Evolutionary conservation across 75 land plant genomes (phyloP), one percentile per base, ranked within the genome.

Genomic region (Selaginella tamariscina): DNA sequence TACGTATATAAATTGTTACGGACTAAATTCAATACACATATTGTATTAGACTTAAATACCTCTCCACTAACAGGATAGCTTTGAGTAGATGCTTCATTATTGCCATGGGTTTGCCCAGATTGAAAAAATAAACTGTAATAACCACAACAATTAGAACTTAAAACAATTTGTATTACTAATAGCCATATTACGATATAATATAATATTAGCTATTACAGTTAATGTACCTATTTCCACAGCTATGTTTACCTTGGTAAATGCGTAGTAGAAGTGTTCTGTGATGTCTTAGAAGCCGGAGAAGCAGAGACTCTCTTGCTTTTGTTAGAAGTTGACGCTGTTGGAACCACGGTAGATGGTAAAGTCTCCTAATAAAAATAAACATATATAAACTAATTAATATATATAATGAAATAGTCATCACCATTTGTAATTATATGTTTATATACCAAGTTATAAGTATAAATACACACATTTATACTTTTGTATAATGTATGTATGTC

Each of bases 51-150:
- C 5, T 56, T 27, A 1, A 31, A 67, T 82, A 88, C 97, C 94
- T 92, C 97, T 33, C 94, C 94, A 67, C 49, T 86, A 24, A 68
- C 74, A 59, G 88, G 89, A 75, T 92, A 92, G 29, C 79, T 73
- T 54, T 70, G 67, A 1, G 59, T 32, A 59, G 72, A n/a, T 23
- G 68, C 68, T 60, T 75, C 73, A 30, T 49, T 11, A 27, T 59
- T 64, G 44, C 71, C 73, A 56, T 76, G 78, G 33, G 66, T 71
- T 65, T 75, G 76, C 31, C 86, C 76, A 56, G 67, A 69, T 56
- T 66, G 77, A 55, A 85, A 81, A 74, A 84, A 71, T 31, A 77
- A 73, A 67, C 96, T 91, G 85, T 73, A 80, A 55, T 26, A 29
- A 2, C n/a, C n/a, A n/a, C n/a, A n/a, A n/a, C n/a, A n/a, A n/a